Evolutionary conservation across 177 flowering plant species (phyloP).

Genomic region (Vitis hybrid): DNA sequence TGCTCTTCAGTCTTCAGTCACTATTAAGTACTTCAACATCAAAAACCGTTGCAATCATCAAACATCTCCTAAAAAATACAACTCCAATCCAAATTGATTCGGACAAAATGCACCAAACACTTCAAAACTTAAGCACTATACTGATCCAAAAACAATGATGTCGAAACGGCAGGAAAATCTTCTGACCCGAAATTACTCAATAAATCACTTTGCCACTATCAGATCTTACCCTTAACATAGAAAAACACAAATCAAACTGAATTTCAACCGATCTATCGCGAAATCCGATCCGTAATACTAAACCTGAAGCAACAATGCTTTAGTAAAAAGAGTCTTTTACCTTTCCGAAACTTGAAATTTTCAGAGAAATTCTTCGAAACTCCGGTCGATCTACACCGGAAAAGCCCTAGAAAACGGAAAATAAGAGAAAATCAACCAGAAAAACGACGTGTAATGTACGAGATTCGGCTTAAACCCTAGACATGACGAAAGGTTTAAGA

Average conservation of each 20-base stretch:
- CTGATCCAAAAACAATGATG: too few species aligned
- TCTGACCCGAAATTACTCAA: too few species aligned
- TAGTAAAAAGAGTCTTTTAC: neutral
- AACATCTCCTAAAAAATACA: neutral
- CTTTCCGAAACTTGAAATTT: neutral
- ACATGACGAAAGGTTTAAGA: neutral
- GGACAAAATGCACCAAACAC: neutral
- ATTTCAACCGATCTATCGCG: too few species aligned
- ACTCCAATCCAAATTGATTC: neutral
- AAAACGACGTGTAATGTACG: neutral
- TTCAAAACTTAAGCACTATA: neutral
- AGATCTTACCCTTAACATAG: too few species aligned
- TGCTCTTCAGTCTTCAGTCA: conserved; percentile 17
- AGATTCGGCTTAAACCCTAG: conserved; percentile 8
- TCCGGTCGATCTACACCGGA: conserved; percentile 8
- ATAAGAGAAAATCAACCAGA: neutral
- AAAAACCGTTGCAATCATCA: neutral
- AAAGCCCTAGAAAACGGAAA: neutral
- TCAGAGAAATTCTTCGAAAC: neutral
- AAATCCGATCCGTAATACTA: neutral
- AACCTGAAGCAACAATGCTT: conserved; percentile 11
- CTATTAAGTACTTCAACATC: conserved; percentile 14
- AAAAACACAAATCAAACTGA: too few species aligned
- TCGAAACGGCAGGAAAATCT: too few species aligned
- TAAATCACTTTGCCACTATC: too few species aligned